These are phyloP conservation scores for Liquidambar formosana DNA, from an alignment of 164 flowering plant species.

Conservation along the genomic window DNA sequence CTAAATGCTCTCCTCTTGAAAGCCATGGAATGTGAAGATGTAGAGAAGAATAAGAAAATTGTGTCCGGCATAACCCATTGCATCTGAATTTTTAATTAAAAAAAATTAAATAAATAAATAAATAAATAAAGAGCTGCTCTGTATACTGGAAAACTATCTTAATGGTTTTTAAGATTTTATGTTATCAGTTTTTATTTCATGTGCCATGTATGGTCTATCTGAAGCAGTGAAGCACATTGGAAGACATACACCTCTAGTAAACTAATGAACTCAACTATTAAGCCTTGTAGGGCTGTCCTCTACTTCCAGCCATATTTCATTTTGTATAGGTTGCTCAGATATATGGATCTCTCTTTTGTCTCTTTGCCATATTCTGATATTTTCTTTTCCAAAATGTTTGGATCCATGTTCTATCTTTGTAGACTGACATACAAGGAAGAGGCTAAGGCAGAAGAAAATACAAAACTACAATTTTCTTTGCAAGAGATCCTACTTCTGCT, in stretches of 20 bases:
- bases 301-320: not conserved
- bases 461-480: constrained; percentile 74
- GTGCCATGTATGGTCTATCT: too few species aligned
- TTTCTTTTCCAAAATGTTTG: not conserved
- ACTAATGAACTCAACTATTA: not conserved
- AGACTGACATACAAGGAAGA: constrained; percentile 94
- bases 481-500: constrained; percentile 74
- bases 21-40: too few species aligned
- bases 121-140: not conserved
- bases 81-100: too few species aligned
- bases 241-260: not conserved
- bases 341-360: not conserved
- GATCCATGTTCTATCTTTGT: constrained; percentile 7
- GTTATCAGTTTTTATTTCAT: too few species aligned
- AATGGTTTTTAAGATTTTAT: not conserved
- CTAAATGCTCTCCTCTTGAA: too few species aligned
- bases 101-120: too few species aligned
- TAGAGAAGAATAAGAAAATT: too few species aligned
- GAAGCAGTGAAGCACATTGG: too few species aligned
- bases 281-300: not conserved
- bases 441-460: constrained; percentile 84
- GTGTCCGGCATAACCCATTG: too few species aligned
- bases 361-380: not conserved
- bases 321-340: not conserved
- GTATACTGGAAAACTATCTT: not conserved